Evolutionary conservation across 306 rosid genomes (phyloP).

Genomic region (peach (Prunus persica)): DNA sequence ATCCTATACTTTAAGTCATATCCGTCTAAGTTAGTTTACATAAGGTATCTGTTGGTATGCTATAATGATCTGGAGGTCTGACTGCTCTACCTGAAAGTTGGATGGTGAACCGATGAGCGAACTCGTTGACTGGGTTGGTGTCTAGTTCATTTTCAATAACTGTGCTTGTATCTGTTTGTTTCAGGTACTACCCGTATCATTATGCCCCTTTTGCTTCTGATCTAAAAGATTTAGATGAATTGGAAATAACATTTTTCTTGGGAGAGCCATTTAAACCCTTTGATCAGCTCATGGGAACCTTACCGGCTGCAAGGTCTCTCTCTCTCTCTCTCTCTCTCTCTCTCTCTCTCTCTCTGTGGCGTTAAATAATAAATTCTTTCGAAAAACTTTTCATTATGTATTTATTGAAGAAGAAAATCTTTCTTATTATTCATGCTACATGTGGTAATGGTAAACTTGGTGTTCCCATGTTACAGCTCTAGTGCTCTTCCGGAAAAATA

Average conservation of each 20-base stretch:
- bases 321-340: not conserved
- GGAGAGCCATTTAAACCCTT: slow-evolving; percentile 95
- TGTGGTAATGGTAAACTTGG: slow-evolving; percentile 2
- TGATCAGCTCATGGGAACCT: slow-evolving; percentile 98
- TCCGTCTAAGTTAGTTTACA: not conserved
- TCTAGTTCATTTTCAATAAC: slow-evolving; percentile 4
- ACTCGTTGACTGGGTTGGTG: not conserved
- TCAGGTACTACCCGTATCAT: slow-evolving; percentile 96
- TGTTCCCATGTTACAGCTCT: slow-evolving; percentile 60
- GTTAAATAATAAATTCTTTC: not conserved
- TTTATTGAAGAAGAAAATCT: not conserved
- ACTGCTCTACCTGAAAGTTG: not conserved
- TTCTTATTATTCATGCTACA: not conserved
- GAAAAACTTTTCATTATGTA: not conserved
- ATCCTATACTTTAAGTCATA: not conserved
- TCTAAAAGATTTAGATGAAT: slow-evolving; percentile 67
- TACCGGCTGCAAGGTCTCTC: slow-evolving; percentile 85
- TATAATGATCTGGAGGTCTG: not conserved
- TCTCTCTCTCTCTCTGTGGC: not conserved
- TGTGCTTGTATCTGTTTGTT: slow-evolving; percentile 24
- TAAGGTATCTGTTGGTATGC: not conserved
- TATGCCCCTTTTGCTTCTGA: slow-evolving; percentile 99
- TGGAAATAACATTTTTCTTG: slow-evolving; percentile 83
- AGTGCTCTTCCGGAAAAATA: slow-evolving; percentile 81
- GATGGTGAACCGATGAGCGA: not conserved